Evolutionary conservation across 1,284 basidiomycete genomes (phyloP), one percentile per base, ranked within the genome.

Genomic region (Papiliotrema flavescens): DNA sequence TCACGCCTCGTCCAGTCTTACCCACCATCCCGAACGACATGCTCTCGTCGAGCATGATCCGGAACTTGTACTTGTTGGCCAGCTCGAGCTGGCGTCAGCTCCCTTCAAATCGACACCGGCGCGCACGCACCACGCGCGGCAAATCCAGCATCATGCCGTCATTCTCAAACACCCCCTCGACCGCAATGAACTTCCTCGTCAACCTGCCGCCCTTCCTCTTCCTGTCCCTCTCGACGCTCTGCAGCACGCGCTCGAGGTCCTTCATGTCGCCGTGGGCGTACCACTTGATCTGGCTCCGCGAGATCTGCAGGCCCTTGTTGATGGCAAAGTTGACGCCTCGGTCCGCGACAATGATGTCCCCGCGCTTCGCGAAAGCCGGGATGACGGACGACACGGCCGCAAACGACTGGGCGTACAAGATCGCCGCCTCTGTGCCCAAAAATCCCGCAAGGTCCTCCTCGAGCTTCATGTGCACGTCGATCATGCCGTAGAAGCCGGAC

Each of bases 261-360:
- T 86, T 84, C 72, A 94, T 82, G 73, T 97, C 90, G 69, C 96
- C 95, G 76, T 98, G 95, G 63, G 97, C 92, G 74, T 86, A 98
- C 92, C 92, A 98, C 43, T 88, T 84, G 47, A 98, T 84, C 1
- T 88, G 94, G 20, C 88, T 92, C 48, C 96, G 88, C 34, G 89
- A 92, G 60, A 98, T 91, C 75, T 97, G 89, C 32, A 98, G 85
- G n/a, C 94, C 96, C 75, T 95, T 96, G 76, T 98, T 93, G 59
- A 98, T 91, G 22, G 91, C 86, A 76, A 98, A 94, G 77, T 90
- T 96, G 66, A 95, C 87, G 40, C 87, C 86, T 28, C 91, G 85
- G 75, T 99, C 96, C 2, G 92, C 94, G n/a, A 99, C 89, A 69
- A 99, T 95, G 66, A 98, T 86, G 69, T 99, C 96, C 3, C 94